phyloP scores from a whole-genome alignment of 2,329 filamentous ascomycete species.

The Metarhizium album region DNA sequence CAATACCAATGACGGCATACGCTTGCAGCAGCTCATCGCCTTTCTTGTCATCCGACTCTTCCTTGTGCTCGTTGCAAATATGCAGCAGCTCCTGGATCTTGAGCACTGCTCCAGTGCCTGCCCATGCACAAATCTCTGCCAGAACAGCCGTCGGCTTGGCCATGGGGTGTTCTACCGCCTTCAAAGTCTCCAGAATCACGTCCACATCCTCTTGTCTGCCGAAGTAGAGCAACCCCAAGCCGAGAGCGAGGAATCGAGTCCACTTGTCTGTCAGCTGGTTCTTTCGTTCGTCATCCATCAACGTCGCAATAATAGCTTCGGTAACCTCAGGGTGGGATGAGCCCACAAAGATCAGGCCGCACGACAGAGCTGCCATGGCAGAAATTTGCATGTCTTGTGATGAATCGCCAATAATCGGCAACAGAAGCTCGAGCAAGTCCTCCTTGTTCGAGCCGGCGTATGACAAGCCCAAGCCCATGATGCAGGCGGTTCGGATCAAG shows the following conservation, averaged over 20 bases:
- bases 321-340: constrained; percentile 86
- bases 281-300: constrained; percentile 87
- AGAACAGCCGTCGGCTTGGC: constrained; percentile 90
- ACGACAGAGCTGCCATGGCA: constrained; percentile 85
- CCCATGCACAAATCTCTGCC: constrained; percentile 95
- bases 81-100: constrained; percentile 96
- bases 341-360: constrained; percentile 86
- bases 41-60: constrained; percentile 89
- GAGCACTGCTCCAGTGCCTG: constrained; percentile 89
- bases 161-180: constrained; percentile 95
- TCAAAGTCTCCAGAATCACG: constrained; percentile 90
- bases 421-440: constrained; percentile 70
- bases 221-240: constrained; percentile 88
- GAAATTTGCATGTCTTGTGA: constrained; percentile 88
- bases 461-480: constrained; percentile 91
- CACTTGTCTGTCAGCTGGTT: constrained; percentile 94
- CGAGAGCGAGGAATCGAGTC: constrained; percentile 92
- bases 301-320: constrained; percentile 81
- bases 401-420: constrained; percentile 80
- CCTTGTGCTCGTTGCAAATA: constrained; percentile 95
- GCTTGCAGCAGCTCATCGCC: constrained; percentile 91
- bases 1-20: constrained; percentile 90
- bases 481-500: constrained; percentile 68
- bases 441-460: constrained; percentile 93
- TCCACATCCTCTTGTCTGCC: constrained; percentile 98